Conservation (phyloP, 306 rosid species). For the Phaseolus lunatus region DNA sequence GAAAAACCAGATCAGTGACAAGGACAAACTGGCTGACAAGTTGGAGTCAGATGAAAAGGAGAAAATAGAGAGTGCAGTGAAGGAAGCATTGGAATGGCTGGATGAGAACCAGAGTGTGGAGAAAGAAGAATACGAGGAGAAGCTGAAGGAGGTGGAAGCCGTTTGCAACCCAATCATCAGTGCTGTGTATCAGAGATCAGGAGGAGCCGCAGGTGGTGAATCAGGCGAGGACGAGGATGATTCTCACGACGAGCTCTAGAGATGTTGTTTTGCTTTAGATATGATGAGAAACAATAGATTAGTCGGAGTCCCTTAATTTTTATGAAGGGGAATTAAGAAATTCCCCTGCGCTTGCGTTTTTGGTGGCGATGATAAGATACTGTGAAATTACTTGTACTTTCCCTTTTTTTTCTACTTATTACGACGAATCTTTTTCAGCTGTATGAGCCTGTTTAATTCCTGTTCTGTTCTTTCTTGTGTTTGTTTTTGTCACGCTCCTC, state of each 20-base stretch:
- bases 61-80: slow-evolving; percentile 85
- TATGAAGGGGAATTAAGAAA: slow-evolving; percentile 46
- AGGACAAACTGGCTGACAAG: slow-evolving; percentile 98
- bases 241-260: slow-evolving; percentile 89
- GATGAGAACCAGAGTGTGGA: slow-evolving; percentile 91
- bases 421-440: slow-evolving; percentile 10
- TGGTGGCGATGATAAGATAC: slow-evolving; percentile 49
- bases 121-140: slow-evolving; percentile 97
- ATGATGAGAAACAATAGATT: slow-evolving; percentile 51
- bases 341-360: slow-evolving; percentile 52
- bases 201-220: slow-evolving; percentile 83
- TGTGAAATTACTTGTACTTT: slow-evolving; percentile 47
- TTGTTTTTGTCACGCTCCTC: neutral
- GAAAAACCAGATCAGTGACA: slow-evolving; percentile 92
- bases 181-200: slow-evolving; percentile 85
- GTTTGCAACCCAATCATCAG: slow-evolving; percentile 96
- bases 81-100: slow-evolving; percentile 96
- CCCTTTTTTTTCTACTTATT: slow-evolving; percentile 32
- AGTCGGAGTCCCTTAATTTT: slow-evolving; percentile 56
- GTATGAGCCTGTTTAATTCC: slow-evolving; percentile 1
- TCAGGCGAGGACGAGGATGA: slow-evolving; percentile 79
- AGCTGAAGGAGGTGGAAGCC: slow-evolving; percentile 92
- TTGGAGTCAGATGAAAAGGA: slow-evolving; percentile 95
- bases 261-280: slow-evolving; percentile 14
- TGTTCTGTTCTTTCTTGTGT: no score